Percentiles rank a stretch among this genome's conserved stretches.
These are phyloP conservation scores for Epichloe amarillans DNA, from an alignment of 2,329 filamentous ascomycete genomes.

Conservation along the genomic window DNA sequence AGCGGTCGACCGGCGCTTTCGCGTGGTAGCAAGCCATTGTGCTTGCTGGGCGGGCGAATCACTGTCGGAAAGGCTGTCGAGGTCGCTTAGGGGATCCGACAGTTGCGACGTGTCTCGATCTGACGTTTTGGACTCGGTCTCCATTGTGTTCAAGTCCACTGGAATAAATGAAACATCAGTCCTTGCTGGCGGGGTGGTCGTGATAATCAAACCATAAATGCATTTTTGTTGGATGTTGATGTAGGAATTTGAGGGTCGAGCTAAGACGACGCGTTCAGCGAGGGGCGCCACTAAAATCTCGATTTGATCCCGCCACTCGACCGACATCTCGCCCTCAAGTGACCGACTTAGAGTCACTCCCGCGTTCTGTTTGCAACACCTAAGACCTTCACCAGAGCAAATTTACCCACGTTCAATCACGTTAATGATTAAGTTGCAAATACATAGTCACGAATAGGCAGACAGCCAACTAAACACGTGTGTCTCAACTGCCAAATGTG, in stretches of 20 bases:
- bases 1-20: slow-evolving; percentile 65
- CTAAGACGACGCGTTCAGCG: not conserved
- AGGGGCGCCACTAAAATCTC: not conserved
- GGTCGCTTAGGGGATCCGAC: slow-evolving; percentile 14
- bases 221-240: not conserved
- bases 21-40: slow-evolving; percentile 61
- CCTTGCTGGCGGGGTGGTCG: not conserved
- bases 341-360: not conserved
- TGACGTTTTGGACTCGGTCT: slow-evolving; percentile 16
- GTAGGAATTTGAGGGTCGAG: not conserved
- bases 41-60: slow-evolving; percentile 27
- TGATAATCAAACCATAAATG: not conserved
- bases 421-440: not conserved
- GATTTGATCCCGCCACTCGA: not conserved
- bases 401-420: not conserved
- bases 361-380: not conserved
- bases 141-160: slow-evolving; percentile 13
- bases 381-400: not conserved
- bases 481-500: not conserved
- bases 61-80: slow-evolving; percentile 20
- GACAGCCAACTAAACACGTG: no score
- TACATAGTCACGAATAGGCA: no score
- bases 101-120: slow-evolving; percentile 21
- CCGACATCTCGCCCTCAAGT: slow-evolving; percentile 1
- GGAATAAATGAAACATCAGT: not conserved